Conservation (phyloP, 306 rosid genomes). For the Ochetophila trinervis region DNA sequence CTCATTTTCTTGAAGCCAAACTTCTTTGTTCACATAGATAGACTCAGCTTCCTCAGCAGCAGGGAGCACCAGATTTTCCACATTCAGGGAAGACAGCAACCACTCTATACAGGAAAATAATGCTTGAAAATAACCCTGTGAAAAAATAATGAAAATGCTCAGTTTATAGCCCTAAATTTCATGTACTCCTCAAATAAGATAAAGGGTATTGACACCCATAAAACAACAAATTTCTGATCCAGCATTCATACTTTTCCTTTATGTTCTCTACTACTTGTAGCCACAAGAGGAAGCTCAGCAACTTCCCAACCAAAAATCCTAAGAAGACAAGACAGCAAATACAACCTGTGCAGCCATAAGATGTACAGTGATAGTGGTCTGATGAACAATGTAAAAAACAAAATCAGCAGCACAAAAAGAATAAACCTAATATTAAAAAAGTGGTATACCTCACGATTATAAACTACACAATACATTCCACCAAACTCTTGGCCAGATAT, state of each 20-base stretch:
- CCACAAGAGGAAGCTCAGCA: too few relatives aligned
- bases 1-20: slow-evolving; percentile 84
- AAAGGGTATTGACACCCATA: neutral
- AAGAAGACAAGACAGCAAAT: too few relatives aligned
- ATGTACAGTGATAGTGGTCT: too few relatives aligned
- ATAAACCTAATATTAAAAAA: slow-evolving; percentile 4
- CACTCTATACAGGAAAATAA: slow-evolving; percentile 83
- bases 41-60: slow-evolving; percentile 99
- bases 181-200: neutral
- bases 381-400: slow-evolving; percentile 33
- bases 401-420: too few relatives aligned
- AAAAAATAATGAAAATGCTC: too few relatives aligned
- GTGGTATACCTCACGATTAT: slow-evolving; percentile 72
- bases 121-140: too few relatives aligned
- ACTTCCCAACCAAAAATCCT: too few relatives aligned
- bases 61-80: slow-evolving; percentile 91
- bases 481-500: slow-evolving; percentile 99
- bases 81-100: slow-evolving; percentile 68
- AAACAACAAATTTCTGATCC: too few relatives aligned
- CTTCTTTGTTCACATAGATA: slow-evolving; percentile 93
- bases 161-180: neutral
- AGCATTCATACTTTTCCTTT: slow-evolving; percentile 76
- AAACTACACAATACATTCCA: slow-evolving; percentile 97
- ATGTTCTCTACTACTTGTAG: slow-evolving; percentile 85
- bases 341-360: too few relatives aligned